A percentile compares a stretch with the other conserved stretches of the same genome.
Evolutionary conservation across 2,329 filamentous ascomycete species (phyloP).

Genomic region (Furcasterigmium furcatum): DNA sequence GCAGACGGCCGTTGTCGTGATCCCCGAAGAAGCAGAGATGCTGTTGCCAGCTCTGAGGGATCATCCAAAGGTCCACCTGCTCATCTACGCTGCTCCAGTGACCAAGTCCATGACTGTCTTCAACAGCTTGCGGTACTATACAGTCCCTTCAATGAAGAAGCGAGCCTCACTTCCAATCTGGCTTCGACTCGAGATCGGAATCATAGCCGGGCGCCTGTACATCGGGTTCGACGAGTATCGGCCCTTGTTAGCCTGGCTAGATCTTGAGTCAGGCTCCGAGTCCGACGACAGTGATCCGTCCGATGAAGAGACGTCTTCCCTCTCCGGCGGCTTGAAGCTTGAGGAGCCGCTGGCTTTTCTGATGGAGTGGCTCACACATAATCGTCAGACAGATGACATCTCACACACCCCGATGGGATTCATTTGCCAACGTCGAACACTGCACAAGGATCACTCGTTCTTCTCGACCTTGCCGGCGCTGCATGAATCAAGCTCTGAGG

Average conservation of each 20-base stretch:
- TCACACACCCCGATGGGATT: conserved; percentile 58
- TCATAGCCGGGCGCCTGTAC: conserved; percentile 60
- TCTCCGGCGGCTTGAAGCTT: no score
- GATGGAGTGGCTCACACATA: conserved; percentile 53
- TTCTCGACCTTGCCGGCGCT: no score
- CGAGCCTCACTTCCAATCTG: conserved; percentile 42
- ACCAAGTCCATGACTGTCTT: conserved; percentile 59
- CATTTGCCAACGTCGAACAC: conserved; percentile 46
- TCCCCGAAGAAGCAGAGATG: conserved; percentile 59
- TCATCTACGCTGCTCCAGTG: conserved; percentile 58
- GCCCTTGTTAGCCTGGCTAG: no score
- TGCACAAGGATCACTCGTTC: conserved; percentile 47
- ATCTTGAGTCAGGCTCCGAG: conserved; percentile 15
- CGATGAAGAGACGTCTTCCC: background rate
- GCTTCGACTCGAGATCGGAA: conserved; percentile 55
- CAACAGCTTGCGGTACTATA: conserved; percentile 49
- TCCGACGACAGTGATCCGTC: background rate
- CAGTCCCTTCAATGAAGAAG: conserved; percentile 41
- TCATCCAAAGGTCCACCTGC: conserved; percentile 39
- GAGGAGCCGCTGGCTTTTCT: conserved; percentile 41
- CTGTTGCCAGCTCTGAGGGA: conserved; percentile 42
- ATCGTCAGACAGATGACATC: conserved; percentile 54
- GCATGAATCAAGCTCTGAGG: no score
- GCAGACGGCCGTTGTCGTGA: conserved; percentile 52
- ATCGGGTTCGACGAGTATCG: conserved; percentile 50